Percentiles rank a stretch among this genome's conserved stretches.
Evolutionary conservation across 805 yeast genomes (phyloP).

Genomic region (Candida sakaeoensis): DNA sequence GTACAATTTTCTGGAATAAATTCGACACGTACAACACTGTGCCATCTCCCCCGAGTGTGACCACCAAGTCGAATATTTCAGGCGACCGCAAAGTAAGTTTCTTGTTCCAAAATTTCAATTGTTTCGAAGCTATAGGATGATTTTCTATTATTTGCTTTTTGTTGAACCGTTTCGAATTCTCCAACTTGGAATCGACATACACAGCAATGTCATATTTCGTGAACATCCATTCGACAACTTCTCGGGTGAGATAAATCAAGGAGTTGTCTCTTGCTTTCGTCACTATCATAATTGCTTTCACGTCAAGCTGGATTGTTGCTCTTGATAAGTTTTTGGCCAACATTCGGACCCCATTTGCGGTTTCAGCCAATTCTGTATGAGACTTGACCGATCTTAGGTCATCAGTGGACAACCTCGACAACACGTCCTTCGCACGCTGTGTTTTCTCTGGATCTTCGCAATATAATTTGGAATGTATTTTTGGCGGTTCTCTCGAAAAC

Average conservation of each 20-base stretch:
- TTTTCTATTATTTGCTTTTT: constrained; percentile 48
- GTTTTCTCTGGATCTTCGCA: constrained; percentile 20
- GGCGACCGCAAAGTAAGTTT: constrained; percentile 45
- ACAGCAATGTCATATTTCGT: constrained; percentile 41
- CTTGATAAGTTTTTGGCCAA: constrained; percentile 67
- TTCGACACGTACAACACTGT: constrained; percentile 42
- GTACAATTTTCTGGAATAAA: constrained; percentile 43
- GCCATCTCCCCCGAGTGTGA: constrained; percentile 46
- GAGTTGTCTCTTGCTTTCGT: constrained; percentile 89
- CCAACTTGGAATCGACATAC: constrained; percentile 71
- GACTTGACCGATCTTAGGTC: constrained; percentile 56
- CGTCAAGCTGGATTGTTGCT: constrained; percentile 68
- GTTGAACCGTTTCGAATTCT: constrained; percentile 60
- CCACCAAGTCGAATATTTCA: constrained; percentile 41
- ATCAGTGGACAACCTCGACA: constrained; percentile 29
- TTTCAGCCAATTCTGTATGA: constrained; percentile 73
- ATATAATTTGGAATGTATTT: constrained; percentile 28
- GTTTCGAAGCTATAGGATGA: constrained; percentile 41
- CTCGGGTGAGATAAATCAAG: constrained; percentile 69
- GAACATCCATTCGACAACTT: constrained; percentile 75
- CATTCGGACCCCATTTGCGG: constrained; percentile 77
- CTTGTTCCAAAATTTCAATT: constrained; percentile 68
- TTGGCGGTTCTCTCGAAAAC: constrained; percentile 17
- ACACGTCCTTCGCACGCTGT: constrained; percentile 20
- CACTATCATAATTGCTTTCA: constrained; percentile 70